phyloP scores from a whole-genome alignment of 345 rosid species.

The Populus davidiana region DNA sequence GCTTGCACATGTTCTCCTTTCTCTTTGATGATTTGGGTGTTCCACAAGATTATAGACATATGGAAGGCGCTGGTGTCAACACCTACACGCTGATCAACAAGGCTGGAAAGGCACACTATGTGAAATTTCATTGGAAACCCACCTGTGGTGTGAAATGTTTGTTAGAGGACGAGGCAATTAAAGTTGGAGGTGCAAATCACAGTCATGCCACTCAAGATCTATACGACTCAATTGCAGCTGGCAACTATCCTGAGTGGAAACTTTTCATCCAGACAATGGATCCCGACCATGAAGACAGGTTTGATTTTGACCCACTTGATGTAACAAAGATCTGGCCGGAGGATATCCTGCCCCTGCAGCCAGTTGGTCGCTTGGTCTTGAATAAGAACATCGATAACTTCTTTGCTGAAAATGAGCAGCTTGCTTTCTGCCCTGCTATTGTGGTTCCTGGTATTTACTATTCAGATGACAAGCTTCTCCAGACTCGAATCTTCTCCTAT shows the following conservation, averaged over 20 bases:
- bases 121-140: conserved; percentile 96
- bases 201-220: conserved; percentile 98
- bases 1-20: conserved; percentile 81
- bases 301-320: conserved; percentile 93
- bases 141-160: conserved; percentile 84
- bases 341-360: conserved; percentile 91
- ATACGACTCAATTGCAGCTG: conserved; percentile 85
- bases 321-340: conserved; percentile 98
- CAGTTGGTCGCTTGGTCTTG: conserved; percentile 94
- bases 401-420: conserved; percentile 91
- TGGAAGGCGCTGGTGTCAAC: conserved; percentile 91
- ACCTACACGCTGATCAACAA: conserved; percentile 81
- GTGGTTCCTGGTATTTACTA: conserved; percentile 88
- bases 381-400: conserved; percentile 93
- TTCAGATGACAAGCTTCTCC: conserved; percentile 90
- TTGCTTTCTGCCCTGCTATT: conserved; percentile 90
- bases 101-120: conserved; percentile 80
- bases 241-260: conserved; percentile 91
- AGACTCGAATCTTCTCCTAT: conserved; percentile 80
- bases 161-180: conserved; percentile 82
- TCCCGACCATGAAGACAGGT: conserved; percentile 72
- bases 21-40: conserved; percentile 88
- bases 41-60: conserved; percentile 94
- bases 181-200: conserved; percentile 90
- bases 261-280: conserved; percentile 81